A percentile compares a stretch with the other conserved stretches of the same genome.
Conservation (phyloP, 495 filamentous ascomycete species). For the Penicillium atrosanguineum region DNA sequence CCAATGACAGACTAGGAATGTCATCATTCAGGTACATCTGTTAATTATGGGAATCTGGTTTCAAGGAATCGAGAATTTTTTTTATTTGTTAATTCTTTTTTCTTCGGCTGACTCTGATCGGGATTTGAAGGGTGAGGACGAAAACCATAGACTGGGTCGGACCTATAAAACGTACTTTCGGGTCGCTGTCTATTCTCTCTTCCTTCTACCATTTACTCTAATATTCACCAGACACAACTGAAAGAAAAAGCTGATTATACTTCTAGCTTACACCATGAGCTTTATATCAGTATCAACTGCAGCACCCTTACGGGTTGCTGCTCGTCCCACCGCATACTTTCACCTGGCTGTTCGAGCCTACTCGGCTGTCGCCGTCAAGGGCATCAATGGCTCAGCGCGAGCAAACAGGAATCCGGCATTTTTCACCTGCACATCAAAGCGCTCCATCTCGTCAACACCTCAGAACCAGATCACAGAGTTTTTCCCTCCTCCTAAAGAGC, state of each 20-base stretch:
- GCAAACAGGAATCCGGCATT: slow-evolving; percentile 11
- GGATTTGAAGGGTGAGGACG: not conserved
- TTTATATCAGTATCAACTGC: slow-evolving; percentile 26
- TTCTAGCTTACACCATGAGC: slow-evolving; percentile 4
- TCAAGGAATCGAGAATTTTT: not conserved
- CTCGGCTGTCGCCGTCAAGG: slow-evolving; percentile 20
- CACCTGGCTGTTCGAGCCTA: slow-evolving; percentile 28
- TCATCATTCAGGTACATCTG: not conserved
- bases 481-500: slow-evolving; percentile 36
- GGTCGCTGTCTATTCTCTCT: not conserved
- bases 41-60: not conserved
- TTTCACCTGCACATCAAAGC: slow-evolving; percentile 21
- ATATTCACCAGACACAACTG: not conserved
- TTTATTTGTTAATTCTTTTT: not conserved
- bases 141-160: not conserved
- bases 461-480: slow-evolving; percentile 37
- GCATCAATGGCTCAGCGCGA: slow-evolving; percentile 13
- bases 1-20: not conserved
- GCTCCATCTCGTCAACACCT: slow-evolving; percentile 38
- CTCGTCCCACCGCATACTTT: slow-evolving; percentile 26
- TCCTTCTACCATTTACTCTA: not conserved
- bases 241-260: not conserved
- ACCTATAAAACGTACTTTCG: not conserved
- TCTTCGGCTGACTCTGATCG: too few relatives aligned
- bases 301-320: slow-evolving; percentile 33